Base-by-base conservation (phyloP, 2,329 filamentous ascomycete genomes). In the Fusarium continuum region DNA sequence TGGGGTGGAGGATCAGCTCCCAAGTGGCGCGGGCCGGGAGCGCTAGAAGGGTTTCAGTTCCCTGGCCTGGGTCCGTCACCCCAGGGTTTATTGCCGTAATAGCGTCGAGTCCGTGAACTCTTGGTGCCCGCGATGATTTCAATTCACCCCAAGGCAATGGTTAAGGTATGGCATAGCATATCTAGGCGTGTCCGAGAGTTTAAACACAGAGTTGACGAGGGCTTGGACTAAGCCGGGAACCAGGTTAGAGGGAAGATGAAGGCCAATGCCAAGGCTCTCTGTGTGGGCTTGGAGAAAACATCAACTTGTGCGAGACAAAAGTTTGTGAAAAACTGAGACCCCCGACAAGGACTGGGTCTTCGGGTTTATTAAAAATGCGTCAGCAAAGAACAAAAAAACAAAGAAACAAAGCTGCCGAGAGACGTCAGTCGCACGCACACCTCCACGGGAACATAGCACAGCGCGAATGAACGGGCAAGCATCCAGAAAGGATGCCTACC, bases 11-110 rank as follows among this genome's bases (percentile, higher is more conserved):
- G 34, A 26, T 36, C 43, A 65, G 61, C 56, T 62, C 51, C 32
- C 47, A 43, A 65, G 57, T 65, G 62, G 62, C 61, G 62, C 57
- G 56, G 62, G 17, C 46, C 62, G 62, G 51, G 62, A 63, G 62
- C 62, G 62, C 62, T 65, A 65, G 65, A 60, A 47, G 40, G 47
- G 47, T 34, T 59, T 60, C 56, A 40, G 55, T 55, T 53, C 39
- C 34, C 55, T 47, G 46, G 49, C 55, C 47, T 31, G 39, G 56
- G 17, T 31, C 55, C 13, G 34, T 49, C 20, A 49, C 47, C 32
- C 19, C 19, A 56, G 23, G 34, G 39, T 32, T 58, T 59, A 59
- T 58, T 53, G 22, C 54, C 55, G 55, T 45, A 57, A 50, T 41
- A 31, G 23, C 41, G 29, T 29, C 31, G 11, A 40, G 45, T 14